Base-by-base conservation (phyloP, 2,329 filamentous ascomycete genomes). In the Pyricularia sp. region DNA sequence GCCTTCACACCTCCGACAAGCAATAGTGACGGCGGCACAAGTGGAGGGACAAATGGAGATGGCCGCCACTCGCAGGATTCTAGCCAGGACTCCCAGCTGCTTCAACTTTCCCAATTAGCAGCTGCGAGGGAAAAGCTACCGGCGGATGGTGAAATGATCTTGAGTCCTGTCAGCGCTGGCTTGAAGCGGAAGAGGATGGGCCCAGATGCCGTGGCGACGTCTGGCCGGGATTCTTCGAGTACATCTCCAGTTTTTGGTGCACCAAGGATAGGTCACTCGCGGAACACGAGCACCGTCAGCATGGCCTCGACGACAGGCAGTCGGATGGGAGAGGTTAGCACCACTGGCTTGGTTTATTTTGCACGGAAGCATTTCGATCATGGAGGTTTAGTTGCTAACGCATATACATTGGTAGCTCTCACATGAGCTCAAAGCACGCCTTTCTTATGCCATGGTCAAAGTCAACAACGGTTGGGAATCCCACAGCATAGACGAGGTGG, bases 401-500 rank as follows among this genome's bases (percentile, higher is more conserved):
- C 55, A 57, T 57, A 16, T 57, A 57, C 22, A 28, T 59, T 30
- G 55, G 35, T 73, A 92, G 89, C 78, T 91, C 64, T 91, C 90
- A 55, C 84, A 87, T 65, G 89, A 93, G 72, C 82, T 97, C 64
- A 89, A 88, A 72, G 88, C 91, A 63, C 89, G 91, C 70, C 82
- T 97, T 31, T 91, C 91, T 7, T 97, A 97, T 75, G 93, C 93
- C 68, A 94, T 96, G 84, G 84, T 96, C 73, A 97, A 96, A 75
- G 89, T 97, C 55, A 91, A 91, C 73, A 87, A 96, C 72, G 91
- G 91, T 66, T 94, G 92, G 88, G 89, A 96, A 75, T 83, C 87
- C 62, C 86, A 88, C 68, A 86, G 86, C 22, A 85, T 94, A 66
- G 87, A 89, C 65, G 89, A 93, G 75, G 84, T 93, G 33, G 91